phyloP scores from a whole-genome alignment of 192 early-diverging fungal species.

The Lobosporangium transversale region DNA sequence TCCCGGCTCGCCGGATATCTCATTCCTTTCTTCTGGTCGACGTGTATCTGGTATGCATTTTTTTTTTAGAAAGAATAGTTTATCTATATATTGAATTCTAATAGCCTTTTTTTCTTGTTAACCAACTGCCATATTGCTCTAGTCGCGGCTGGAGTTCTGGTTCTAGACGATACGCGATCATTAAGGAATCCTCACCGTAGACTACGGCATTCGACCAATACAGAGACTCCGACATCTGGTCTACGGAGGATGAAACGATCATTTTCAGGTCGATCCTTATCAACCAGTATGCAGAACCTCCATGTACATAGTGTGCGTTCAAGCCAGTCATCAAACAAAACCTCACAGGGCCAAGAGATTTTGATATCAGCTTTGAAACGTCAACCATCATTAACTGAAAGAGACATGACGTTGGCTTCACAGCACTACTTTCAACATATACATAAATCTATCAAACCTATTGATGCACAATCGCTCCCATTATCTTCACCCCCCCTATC shows the following conservation, averaged over 20 bases:
- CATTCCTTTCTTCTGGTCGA: slow-evolving; percentile 23
- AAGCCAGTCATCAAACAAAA: slow-evolving; percentile 10
- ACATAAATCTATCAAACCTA: neutral
- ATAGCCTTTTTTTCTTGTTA: neutral
- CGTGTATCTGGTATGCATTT: slow-evolving; percentile 38
- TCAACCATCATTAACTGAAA: slow-evolving; percentile 23
- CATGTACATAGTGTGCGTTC: slow-evolving; percentile 15
- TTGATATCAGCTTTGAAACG: slow-evolving; percentile 22
- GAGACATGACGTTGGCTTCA: neutral
- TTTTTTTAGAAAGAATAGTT: too few relatives aligned
- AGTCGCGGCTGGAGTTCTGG: slow-evolving; percentile 46
- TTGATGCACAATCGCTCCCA: neutral
- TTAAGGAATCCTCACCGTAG: slow-evolving; percentile 30
- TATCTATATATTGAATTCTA: too few relatives aligned
- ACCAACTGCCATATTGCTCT: neutral
- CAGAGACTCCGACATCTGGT: slow-evolving; percentile 14
- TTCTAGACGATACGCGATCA: slow-evolving; percentile 32
- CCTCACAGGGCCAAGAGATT: slow-evolving; percentile 6
- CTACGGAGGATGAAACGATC: slow-evolving; percentile 25
- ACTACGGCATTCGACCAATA: slow-evolving; percentile 47
- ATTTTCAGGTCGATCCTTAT: slow-evolving; percentile 18
- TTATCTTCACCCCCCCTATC: too few relatives aligned
- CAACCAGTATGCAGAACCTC: slow-evolving; percentile 34
- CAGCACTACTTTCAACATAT: neutral
- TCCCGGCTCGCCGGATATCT: slow-evolving; percentile 16